Conservation (phyloP, 805 yeast genomes). For the Lachancea cidri region DNA sequence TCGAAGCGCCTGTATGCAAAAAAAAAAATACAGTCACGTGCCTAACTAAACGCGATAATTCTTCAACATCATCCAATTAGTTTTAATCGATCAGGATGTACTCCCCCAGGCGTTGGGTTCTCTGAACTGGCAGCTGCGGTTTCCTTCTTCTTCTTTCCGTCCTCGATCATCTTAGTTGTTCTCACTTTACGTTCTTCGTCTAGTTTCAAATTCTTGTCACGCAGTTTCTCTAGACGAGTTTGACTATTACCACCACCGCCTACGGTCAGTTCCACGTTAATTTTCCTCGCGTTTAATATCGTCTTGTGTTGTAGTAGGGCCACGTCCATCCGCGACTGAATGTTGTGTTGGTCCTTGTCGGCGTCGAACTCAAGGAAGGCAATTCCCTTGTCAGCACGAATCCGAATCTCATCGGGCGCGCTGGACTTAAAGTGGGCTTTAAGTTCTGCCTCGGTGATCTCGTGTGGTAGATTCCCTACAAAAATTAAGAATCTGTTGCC, state of each 20-base stretch:
- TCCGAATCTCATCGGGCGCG: slow-evolving; percentile 69
- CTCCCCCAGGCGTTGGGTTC: slow-evolving; percentile 15
- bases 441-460: slow-evolving; percentile 56
- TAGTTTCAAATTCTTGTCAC: slow-evolving; percentile 71
- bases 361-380: slow-evolving; percentile 83
- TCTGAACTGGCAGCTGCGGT: slow-evolving; percentile 2
- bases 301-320: slow-evolving; percentile 85
- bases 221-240: slow-evolving; percentile 61
- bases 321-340: slow-evolving; percentile 73
- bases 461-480: slow-evolving; percentile 86
- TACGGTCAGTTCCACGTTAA: slow-evolving; percentile 93
- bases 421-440: slow-evolving; percentile 66
- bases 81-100: slow-evolving; percentile 13
- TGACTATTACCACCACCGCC: slow-evolving; percentile 96
- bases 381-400: slow-evolving; percentile 82
- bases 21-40: slow-evolving; percentile 9
- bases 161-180: slow-evolving; percentile 43
- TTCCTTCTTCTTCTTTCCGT: slow-evolving; percentile 33
- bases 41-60: neutral
- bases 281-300: slow-evolving; percentile 60
- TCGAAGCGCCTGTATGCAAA: slow-evolving; percentile 1
- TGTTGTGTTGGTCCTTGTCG: slow-evolving; percentile 40
- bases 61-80: slow-evolving; percentile 1
- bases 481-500: slow-evolving; percentile 71
- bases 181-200: slow-evolving; percentile 62